Evolutionary conservation across 1,284 basidiomycete species (phyloP).

Genomic region (Ustilago xerochloae): DNA sequence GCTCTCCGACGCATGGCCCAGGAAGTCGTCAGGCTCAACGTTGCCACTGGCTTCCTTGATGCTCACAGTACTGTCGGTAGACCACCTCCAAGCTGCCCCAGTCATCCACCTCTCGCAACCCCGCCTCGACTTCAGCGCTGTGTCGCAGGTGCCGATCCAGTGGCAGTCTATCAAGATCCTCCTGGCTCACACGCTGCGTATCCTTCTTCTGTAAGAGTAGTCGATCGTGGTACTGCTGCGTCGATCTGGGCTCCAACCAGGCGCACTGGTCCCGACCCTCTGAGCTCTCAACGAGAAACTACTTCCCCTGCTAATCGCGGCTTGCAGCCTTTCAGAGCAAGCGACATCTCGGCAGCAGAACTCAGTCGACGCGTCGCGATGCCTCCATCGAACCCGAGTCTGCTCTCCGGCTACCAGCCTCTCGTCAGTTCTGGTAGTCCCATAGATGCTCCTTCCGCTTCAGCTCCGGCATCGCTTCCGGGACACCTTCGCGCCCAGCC

Average conservation of each 20-base stretch:
- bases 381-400: neutral
- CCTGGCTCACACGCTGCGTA: neutral
- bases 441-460: neutral
- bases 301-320: neutral
- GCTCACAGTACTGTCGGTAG: neutral
- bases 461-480: slow-evolving; percentile 1
- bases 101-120: slow-evolving; percentile 14
- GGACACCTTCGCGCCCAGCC: neutral
- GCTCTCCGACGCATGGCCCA: slow-evolving; percentile 38
- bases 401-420: neutral
- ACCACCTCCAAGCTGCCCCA: slow-evolving; percentile 3
- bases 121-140: slow-evolving; percentile 22
- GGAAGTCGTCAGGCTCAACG: slow-evolving; percentile 24
- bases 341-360: slow-evolving; percentile 18
- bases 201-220: neutral
- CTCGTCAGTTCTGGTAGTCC: neutral
- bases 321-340: slow-evolving; percentile 4
- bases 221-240: slow-evolving; percentile 19
- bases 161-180: slow-evolving; percentile 14
- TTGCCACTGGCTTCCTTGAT: neutral
- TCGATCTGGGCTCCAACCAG: slow-evolving; percentile 34
- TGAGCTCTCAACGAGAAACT: neutral
- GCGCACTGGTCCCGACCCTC: neutral
- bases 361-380: slow-evolving; percentile 26
- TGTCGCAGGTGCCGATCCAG: slow-evolving; percentile 22